A percentile compares a stretch with the other conserved stretches of the same genome.
Conservation (phyloP, 495 filamentous ascomycete genomes). For the Penicillium subrubescens region DNA sequence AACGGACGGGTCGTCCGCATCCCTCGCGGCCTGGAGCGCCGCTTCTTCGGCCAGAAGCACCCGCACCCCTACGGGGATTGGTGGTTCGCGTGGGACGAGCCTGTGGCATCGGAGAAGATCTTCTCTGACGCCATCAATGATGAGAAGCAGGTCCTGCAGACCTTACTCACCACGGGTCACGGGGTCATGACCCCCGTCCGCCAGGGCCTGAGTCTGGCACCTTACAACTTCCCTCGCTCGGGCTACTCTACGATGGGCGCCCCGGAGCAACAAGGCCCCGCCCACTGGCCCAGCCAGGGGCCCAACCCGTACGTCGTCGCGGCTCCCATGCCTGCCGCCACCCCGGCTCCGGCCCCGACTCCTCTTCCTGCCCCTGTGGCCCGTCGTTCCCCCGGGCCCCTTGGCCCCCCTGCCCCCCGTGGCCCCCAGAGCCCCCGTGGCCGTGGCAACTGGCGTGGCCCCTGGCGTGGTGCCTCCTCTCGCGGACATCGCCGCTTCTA, state of each 20-base stretch:
- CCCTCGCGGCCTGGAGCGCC: not conserved
- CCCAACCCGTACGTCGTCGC: not conserved
- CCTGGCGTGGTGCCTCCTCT: not conserved
- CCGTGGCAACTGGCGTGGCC: not conserved
- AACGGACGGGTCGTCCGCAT: not conserved
- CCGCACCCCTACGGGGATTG: slow-evolving; percentile 1
- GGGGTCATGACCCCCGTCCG: not conserved
- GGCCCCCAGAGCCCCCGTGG: not conserved
- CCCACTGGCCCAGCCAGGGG: not conserved
- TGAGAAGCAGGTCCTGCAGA: slow-evolving; percentile 8
- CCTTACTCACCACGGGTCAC: slow-evolving; percentile 14
- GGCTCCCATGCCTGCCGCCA: not conserved
- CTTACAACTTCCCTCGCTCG: not conserved
- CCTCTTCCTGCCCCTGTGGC: not conserved
- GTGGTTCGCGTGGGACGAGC: slow-evolving; percentile 10
- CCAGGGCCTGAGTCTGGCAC: not conserved
- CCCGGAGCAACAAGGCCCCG: not conserved
- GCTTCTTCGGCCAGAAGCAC: not conserved
- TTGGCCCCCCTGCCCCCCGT: not conserved
- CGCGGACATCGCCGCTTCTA: not conserved
- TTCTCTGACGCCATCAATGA: slow-evolving; percentile 10
- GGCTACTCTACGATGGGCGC: not conserved
- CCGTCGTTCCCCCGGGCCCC: not conserved
- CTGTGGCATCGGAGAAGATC: not conserved
- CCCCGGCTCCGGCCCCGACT: not conserved